These are phyloP conservation scores for Zygnema circumcarinatum DNA, from an alignment of 139 green algal genomes.

Conservation along the genomic window DNA sequence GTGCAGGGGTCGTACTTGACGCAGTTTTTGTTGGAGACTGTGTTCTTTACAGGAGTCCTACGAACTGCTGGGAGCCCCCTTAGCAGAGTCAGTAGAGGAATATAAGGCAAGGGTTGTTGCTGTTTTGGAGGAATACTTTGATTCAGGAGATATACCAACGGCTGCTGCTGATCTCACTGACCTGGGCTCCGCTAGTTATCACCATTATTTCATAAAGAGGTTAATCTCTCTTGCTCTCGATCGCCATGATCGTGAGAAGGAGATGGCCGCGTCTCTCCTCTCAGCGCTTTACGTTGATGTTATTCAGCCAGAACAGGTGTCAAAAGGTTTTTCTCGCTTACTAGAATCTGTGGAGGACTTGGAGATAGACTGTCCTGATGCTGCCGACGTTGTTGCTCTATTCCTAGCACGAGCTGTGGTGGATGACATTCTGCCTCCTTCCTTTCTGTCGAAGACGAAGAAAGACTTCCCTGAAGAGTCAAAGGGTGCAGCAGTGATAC, in stretches of 20 bases:
- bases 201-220: constrained; percentile 93
- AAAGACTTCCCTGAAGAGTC: constrained; percentile 55
- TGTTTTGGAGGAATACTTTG: constrained; percentile 91
- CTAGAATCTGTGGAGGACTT: constrained; percentile 77
- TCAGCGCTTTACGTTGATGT: constrained; percentile 82
- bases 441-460: constrained; percentile 63
- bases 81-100: constrained; percentile 36
- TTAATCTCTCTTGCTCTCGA: constrained; percentile 76
- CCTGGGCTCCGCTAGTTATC: constrained; percentile 36
- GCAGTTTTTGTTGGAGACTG: too few species aligned
- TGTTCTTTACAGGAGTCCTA: constrained; percentile 21
- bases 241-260: constrained; percentile 86
- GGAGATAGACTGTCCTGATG: constrained; percentile 80
- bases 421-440: constrained; percentile 82
- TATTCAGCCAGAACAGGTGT: constrained; percentile 49
- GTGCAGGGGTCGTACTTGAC: too few species aligned
- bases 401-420: constrained; percentile 86
- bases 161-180: constrained; percentile 63
- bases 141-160: constrained; percentile 74
- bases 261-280: constrained; percentile 86
- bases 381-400: constrained; percentile 69
- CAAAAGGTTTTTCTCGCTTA: constrained; percentile 61
- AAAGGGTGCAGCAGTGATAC: constrained; percentile 14
- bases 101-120: constrained; percentile 75
- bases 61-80: constrained; percentile 28